Conservation (phyloP, 2,329 filamentous ascomycete species). For the Aspergillus ibericus region DNA sequence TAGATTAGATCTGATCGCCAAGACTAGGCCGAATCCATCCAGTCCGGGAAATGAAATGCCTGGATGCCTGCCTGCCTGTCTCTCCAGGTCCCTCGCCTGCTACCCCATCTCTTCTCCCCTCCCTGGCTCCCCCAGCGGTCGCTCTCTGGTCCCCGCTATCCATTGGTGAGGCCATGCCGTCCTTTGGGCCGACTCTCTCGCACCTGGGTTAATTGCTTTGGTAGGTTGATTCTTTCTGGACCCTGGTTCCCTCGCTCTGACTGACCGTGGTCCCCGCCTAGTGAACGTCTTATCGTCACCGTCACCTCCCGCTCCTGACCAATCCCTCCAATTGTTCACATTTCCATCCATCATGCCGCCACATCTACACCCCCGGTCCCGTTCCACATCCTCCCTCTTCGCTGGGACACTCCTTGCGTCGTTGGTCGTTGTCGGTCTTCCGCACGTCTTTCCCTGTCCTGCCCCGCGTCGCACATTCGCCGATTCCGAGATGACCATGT, state of each 20-base stretch:
- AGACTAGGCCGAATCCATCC: slow-evolving; percentile 22
- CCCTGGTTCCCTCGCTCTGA: background rate
- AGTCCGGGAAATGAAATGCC: slow-evolving; percentile 1
- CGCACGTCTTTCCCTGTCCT: slow-evolving; percentile 88
- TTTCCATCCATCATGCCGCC: slow-evolving; percentile 64
- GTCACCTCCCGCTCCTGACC: background rate
- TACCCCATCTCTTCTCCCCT: background rate
- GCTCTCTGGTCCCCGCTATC: background rate
- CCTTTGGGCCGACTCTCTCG: background rate
- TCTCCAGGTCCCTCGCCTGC: slow-evolving; percentile 10
- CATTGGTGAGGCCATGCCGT: slow-evolving; percentile 6
- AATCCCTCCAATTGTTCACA: background rate
- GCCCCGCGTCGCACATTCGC: slow-evolving; percentile 73
- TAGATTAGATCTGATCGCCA: slow-evolving; percentile 44
- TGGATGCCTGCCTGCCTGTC: slow-evolving; percentile 11
- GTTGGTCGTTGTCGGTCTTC: slow-evolving; percentile 88
- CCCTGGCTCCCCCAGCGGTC: background rate
- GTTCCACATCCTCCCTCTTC: slow-evolving; percentile 91
- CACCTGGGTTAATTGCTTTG: background rate
- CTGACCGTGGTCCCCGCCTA: background rate
- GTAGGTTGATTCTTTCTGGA: background rate
- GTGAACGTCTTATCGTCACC: background rate
- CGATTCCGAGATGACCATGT: slow-evolving; percentile 58
- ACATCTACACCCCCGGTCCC: slow-evolving; percentile 87
- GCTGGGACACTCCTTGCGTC: slow-evolving; percentile 86